Percentiles rank a stretch among this genome's conserved stretches.
Evolutionary conservation across 1,284 basidiomycete species (phyloP).

Genomic region (Cryptococcus jaspeensis): DNA sequence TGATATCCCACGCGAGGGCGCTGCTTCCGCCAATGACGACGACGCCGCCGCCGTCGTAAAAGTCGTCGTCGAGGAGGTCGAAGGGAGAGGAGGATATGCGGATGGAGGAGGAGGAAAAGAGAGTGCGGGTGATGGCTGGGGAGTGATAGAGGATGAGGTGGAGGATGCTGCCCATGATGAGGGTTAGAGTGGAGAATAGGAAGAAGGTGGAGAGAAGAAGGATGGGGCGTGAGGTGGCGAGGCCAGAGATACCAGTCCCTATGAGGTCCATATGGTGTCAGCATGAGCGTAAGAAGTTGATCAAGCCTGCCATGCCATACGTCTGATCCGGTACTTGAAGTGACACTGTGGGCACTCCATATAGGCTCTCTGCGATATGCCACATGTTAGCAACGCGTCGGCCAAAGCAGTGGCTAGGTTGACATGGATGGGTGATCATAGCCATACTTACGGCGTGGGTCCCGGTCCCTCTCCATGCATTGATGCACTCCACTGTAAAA

Average conservation of each 20-base stretch:
- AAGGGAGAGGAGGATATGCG: conserved; percentile 3
- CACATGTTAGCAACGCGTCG: not conserved
- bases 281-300: not conserved
- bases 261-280: not conserved
- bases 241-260: conserved; percentile 44
- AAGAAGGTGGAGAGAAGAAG: conserved; percentile 37
- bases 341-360: conserved; percentile 50
- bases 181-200: conserved; percentile 34
- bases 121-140: conserved; percentile 12
- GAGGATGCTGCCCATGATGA: conserved; percentile 38
- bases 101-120: conserved; percentile 6
- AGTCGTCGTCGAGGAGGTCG: conserved; percentile 19
- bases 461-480: conserved; percentile 48
- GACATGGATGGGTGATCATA: not conserved
- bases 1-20: conserved; percentile 35
- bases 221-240: conserved; percentile 43
- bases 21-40: conserved; percentile 32
- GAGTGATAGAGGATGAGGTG: conserved; percentile 19
- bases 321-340: conserved; percentile 43
- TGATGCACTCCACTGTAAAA: conserved; percentile 43
- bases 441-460: conserved; percentile 37
- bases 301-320: conserved; percentile 17
- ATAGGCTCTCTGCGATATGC: conserved; percentile 35
- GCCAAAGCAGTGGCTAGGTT: not conserved
- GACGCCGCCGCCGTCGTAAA: conserved; percentile 19